phyloP scores from a whole-genome alignment of 2,329 filamentous ascomycete species.

The Nannizziopsis barbatae region DNA sequence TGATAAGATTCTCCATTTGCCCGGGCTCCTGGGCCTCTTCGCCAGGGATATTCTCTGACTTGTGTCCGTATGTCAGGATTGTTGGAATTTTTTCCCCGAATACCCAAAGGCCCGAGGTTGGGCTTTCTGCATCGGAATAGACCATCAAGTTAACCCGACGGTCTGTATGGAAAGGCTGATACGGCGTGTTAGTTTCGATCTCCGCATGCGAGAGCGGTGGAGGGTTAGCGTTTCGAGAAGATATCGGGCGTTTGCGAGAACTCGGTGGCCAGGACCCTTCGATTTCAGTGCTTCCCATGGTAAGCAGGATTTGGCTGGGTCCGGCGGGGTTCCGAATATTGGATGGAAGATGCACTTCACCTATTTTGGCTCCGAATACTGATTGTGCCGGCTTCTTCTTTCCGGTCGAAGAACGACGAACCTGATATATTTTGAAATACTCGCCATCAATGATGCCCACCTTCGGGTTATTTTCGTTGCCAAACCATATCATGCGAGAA shows the following conservation, averaged over 20 bases:
- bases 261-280: slow-evolving; percentile 35
- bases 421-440: slow-evolving; percentile 36
- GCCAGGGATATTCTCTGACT: slow-evolving; percentile 27
- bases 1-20: slow-evolving; percentile 41
- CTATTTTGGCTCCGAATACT: slow-evolving; percentile 47
- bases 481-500: slow-evolving; percentile 39
- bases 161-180: slow-evolving; percentile 92
- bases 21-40: slow-evolving; percentile 23
- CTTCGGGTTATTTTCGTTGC: slow-evolving; percentile 32
- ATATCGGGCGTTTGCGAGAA: slow-evolving; percentile 31
- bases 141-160: slow-evolving; percentile 68
- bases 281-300: slow-evolving; percentile 40
- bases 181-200: slow-evolving; percentile 90
- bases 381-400: slow-evolving; percentile 45
- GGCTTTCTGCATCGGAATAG: slow-evolving; percentile 39
- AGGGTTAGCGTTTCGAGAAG: slow-evolving; percentile 34
- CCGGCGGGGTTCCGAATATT: slow-evolving; percentile 51
- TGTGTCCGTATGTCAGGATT: slow-evolving; percentile 31
- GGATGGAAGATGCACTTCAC: slow-evolving; percentile 55
- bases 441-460: slow-evolving; percentile 38
- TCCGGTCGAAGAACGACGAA: slow-evolving; percentile 36
- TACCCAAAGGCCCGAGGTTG: slow-evolving; percentile 36
- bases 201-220: slow-evolving; percentile 64
- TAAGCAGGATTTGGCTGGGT: slow-evolving; percentile 42
- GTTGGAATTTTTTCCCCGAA: slow-evolving; percentile 44